phyloP scores from a whole-genome alignment of 148 eudicot genomes.

The Heliamphora exappendiculata region DNA sequence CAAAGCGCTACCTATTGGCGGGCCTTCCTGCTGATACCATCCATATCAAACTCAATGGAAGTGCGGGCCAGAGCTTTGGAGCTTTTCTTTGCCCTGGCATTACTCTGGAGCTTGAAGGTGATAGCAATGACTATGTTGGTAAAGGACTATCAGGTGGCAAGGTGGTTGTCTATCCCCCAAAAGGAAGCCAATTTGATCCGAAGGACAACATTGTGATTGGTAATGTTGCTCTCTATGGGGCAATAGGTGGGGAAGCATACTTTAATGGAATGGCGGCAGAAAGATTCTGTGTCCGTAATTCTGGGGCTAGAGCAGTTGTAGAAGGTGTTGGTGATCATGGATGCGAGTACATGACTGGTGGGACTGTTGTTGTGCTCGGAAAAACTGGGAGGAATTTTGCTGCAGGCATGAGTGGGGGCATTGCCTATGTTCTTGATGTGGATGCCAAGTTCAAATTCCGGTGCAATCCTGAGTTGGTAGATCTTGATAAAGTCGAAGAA shows the following conservation, averaged over 20 bases:
- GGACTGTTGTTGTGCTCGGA: constrained; percentile 81
- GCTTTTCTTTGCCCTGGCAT: constrained; percentile 97
- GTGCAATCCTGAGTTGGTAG: constrained; percentile 88
- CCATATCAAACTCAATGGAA: constrained; percentile 82
- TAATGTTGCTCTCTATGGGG: constrained; percentile 95
- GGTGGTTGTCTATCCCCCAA: constrained; percentile 88
- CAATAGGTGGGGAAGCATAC: constrained; percentile 87
- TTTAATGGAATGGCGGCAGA: constrained; percentile 99
- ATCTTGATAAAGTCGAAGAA: constrained; percentile 90
- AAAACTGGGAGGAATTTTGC: constrained; percentile 97
- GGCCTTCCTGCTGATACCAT: constrained; percentile 85
- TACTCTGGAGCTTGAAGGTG: constrained; percentile 95
- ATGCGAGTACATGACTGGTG: constrained; percentile 99
- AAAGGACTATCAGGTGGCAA: constrained; percentile 97
- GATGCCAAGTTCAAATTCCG: constrained; percentile 56
- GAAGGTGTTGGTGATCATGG: constrained; percentile 99
- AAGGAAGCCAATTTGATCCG: constrained; percentile 79
- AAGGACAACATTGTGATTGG: constrained; percentile 97
- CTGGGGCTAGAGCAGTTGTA: constrained; percentile 93
- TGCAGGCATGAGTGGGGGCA: constrained; percentile 99
- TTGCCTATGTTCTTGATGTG: constrained; percentile 81
- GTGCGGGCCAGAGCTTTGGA: constrained; percentile 98
- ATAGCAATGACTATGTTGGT: constrained; percentile 98
- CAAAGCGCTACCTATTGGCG: constrained; percentile 61
- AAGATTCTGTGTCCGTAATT: constrained; percentile 91